A percentile compares a stretch with the other conserved stretches of the same genome.
Evolutionary conservation across 805 yeast species (phyloP).

Genomic region (Kuraishia floccosa): DNA sequence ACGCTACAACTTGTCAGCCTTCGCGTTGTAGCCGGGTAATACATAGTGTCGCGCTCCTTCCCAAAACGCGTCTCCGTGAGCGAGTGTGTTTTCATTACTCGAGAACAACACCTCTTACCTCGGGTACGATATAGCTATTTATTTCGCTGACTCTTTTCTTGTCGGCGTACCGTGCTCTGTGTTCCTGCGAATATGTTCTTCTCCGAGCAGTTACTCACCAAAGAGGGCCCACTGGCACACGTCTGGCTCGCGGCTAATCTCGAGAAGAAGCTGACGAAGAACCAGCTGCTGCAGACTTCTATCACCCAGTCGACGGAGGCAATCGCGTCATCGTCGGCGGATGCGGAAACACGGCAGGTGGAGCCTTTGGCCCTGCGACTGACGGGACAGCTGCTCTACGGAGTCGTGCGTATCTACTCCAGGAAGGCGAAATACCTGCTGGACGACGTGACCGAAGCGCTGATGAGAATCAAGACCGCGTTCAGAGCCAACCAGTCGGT

Average conservation of each 20-base stretch:
- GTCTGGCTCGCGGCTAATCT: constrained; percentile 91
- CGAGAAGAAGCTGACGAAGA: constrained; percentile 64
- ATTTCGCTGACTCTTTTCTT: too few relatives aligned
- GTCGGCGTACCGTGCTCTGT: too few relatives aligned
- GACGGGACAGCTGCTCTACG: constrained; percentile 78
- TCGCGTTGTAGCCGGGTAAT: too few relatives aligned
- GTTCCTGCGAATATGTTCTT: too few relatives aligned
- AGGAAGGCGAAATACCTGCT: constrained; percentile 73
- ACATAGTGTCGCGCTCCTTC: too few relatives aligned
- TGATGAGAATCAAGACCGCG: constrained; percentile 58
- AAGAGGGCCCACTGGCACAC: constrained; percentile 77
- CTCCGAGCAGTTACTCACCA: constrained; percentile 26
- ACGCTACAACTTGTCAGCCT: too few relatives aligned
- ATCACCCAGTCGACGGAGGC: constrained; percentile 58
- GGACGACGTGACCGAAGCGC: constrained; percentile 74
- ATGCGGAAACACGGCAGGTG: constrained; percentile 6
- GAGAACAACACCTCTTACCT: too few relatives aligned
- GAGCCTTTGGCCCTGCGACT: constrained; percentile 69
- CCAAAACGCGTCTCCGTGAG: too few relatives aligned
- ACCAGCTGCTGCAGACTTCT: constrained; percentile 62
- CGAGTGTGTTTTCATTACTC: too few relatives aligned
- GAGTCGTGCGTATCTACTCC: constrained; percentile 80
- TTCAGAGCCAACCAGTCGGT: constrained; percentile 40
- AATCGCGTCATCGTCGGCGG: constrained; percentile 33
- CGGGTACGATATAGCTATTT: too few relatives aligned